Conservation (phyloP, 2,329 filamentous ascomycete species). For the Fusarium dimerum region DNA sequence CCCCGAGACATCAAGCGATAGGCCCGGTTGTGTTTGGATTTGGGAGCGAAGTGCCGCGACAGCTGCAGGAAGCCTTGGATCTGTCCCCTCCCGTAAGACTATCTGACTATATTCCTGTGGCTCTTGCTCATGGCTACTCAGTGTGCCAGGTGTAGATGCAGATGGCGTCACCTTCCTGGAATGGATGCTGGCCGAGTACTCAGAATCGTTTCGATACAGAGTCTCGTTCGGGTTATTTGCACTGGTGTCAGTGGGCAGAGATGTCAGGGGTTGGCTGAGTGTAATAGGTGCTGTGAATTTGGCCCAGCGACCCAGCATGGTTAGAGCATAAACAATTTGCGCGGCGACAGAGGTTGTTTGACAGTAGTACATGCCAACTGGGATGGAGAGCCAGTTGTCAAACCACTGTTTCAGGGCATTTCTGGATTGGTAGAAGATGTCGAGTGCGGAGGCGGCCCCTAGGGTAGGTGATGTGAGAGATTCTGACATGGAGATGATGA, state of each 20-base stretch:
- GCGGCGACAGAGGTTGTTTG: constrained; percentile 47
- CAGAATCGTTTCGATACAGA: constrained; percentile 25
- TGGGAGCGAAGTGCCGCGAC: constrained; percentile 43
- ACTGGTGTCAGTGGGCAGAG: constrained; percentile 29
- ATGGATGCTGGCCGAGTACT: constrained; percentile 13
- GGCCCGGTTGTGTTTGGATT: constrained; percentile 45
- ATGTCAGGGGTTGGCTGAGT: constrained; percentile 22
- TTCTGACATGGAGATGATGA: constrained; percentile 45
- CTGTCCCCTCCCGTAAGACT: constrained; percentile 31
- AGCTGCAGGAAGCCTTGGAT: constrained; percentile 41
- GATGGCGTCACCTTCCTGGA: constrained; percentile 11
- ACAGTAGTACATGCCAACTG: constrained; percentile 43
- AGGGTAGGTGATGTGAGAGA: constrained; percentile 41
- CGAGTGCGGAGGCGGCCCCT: constrained; percentile 44
- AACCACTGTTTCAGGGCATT: constrained; percentile 51
- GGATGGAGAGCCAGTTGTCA: constrained; percentile 47
- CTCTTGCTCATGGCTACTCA: constrained; percentile 4
- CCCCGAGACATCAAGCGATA: constrained; percentile 46
- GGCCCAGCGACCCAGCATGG: constrained; percentile 53
- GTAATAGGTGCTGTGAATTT: constrained; percentile 44
- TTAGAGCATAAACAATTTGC: constrained; percentile 52
- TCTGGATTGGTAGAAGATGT: constrained; percentile 52
- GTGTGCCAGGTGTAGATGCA: constrained; percentile 5
- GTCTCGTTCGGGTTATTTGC: constrained; percentile 17
- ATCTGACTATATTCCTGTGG: constrained; percentile 19